Percentiles rank a stretch among this genome's conserved stretches.
Conservation (phyloP, 2,329 filamentous ascomycete genomes). For the Zymoseptoria passerinii region DNA sequence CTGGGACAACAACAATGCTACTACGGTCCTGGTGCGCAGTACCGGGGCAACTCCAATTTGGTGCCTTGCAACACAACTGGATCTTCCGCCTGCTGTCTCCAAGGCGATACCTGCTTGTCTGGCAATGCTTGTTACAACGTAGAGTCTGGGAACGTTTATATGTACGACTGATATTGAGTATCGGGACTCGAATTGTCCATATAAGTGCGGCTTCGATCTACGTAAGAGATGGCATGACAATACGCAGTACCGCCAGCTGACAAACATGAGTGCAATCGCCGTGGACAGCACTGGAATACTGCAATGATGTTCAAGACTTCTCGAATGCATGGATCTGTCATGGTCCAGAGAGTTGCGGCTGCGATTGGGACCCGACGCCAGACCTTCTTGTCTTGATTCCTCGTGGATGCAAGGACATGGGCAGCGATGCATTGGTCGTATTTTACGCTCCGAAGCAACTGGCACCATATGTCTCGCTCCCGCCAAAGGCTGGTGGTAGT, state of each 20-base stretch:
- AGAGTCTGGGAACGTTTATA: slow-evolving; percentile 20
- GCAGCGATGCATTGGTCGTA: slow-evolving; percentile 23
- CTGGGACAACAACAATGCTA: slow-evolving; percentile 26
- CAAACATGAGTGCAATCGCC: slow-evolving; percentile 18
- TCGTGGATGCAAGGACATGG: slow-evolving; percentile 25
- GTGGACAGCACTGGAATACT: slow-evolving; percentile 25
- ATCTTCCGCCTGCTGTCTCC: slow-evolving; percentile 22
- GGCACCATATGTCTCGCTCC: slow-evolving; percentile 24
- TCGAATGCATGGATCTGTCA: slow-evolving; percentile 26
- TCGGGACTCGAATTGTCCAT: slow-evolving; percentile 21
- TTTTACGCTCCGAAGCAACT: slow-evolving; percentile 23
- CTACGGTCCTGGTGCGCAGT: slow-evolving; percentile 21
- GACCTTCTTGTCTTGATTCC: slow-evolving; percentile 16
- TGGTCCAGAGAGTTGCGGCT: slow-evolving; percentile 25
- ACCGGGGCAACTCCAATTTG: slow-evolving; percentile 20
- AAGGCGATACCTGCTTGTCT: slow-evolving; percentile 23
- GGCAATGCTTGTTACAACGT: slow-evolving; percentile 25
- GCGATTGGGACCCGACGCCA: slow-evolving; percentile 18
- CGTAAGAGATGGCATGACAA: slow-evolving; percentile 9
- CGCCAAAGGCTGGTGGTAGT: slow-evolving; percentile 18
- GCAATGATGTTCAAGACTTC: slow-evolving; percentile 15
- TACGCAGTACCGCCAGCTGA: not conserved
- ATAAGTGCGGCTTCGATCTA: slow-evolving; percentile 24
- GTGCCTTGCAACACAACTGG: slow-evolving; percentile 21
- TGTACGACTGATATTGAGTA: slow-evolving; percentile 24